These are phyloP conservation scores for Aspergillus cavernicola DNA, from an alignment of 495 filamentous ascomycete genomes.

Conservation along the genomic window DNA sequence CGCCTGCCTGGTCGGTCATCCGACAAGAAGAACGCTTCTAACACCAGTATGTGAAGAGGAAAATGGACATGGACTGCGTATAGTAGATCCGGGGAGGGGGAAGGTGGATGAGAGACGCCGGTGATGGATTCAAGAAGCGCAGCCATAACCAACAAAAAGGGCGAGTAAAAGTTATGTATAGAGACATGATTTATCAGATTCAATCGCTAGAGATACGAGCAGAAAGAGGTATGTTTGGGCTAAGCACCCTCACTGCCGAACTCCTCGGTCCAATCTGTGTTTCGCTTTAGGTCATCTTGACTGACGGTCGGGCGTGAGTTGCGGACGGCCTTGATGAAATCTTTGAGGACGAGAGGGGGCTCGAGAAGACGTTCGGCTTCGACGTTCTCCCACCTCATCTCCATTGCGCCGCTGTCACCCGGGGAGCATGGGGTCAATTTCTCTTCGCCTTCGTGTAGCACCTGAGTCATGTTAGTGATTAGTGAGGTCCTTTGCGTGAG, in stretches of 20 bases:
- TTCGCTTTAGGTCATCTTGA: slow-evolving; percentile 72
- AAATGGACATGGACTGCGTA: neutral
- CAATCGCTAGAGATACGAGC: slow-evolving; percentile 4
- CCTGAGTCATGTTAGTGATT: slow-evolving; percentile 40
- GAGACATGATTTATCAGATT: slow-evolving; percentile 10
- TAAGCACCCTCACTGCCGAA: slow-evolving; percentile 90
- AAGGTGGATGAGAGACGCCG: neutral
- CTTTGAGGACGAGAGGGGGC: slow-evolving; percentile 79
- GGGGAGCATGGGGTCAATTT: slow-evolving; percentile 93
- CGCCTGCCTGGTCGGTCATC: slow-evolving; percentile 26
- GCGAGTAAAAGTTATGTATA: neutral
- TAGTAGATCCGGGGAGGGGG: neutral
- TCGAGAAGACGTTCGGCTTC: slow-evolving; percentile 80
- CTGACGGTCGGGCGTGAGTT: slow-evolving; percentile 86
- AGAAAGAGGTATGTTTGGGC: slow-evolving; percentile 4
- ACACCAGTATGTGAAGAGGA: slow-evolving; percentile 21
- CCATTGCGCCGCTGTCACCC: slow-evolving; percentile 75
- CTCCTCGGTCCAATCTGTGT: slow-evolving; percentile 91
- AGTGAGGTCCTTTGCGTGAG: neutral
- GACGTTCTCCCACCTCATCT: slow-evolving; percentile 91
- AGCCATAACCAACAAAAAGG: neutral
- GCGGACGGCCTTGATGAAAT: slow-evolving; percentile 92
- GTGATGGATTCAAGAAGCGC: too few relatives aligned
- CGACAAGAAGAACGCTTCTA: slow-evolving; percentile 33
- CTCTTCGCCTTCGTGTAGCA: slow-evolving; percentile 64